These are phyloP conservation scores for Phaseolus coccineus DNA, from an alignment of 331 rosid genomes.

Conservation along the genomic window DNA sequence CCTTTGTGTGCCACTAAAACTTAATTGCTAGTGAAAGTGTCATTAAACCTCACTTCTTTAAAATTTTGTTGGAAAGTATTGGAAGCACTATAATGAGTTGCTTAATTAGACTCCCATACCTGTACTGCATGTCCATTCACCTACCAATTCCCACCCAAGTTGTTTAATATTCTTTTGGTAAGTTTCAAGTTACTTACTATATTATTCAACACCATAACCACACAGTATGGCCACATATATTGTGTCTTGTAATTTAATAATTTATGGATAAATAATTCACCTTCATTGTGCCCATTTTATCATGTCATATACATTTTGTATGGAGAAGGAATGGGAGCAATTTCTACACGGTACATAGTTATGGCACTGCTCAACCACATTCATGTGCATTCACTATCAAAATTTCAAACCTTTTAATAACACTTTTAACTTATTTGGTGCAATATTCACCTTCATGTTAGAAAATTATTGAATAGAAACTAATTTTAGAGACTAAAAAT, in stretches of 20 bases:
- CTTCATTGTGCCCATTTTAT: conserved; percentile 13
- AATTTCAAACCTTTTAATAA: background rate
- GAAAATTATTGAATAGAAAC: too few relatives aligned
- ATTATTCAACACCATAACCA: conserved; percentile 46
- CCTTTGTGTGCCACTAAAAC: conserved; percentile 28
- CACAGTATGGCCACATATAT: conserved; percentile 28
- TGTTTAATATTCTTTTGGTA: conserved; percentile 32
- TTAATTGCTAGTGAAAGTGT: conserved; percentile 16
- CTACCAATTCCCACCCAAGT: conserved; percentile 36
- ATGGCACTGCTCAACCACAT: background rate
- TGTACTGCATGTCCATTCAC: conserved; percentile 46
- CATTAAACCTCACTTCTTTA: conserved; percentile 1
- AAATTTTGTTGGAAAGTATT: conserved; percentile 10
- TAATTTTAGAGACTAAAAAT: too few relatives aligned
- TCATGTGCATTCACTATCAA: background rate
- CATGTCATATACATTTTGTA: conserved; percentile 22
- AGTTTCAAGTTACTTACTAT: conserved; percentile 32
- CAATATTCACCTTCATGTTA: background rate
- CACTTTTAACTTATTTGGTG: background rate
- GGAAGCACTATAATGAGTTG: conserved; percentile 29
- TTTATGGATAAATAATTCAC: background rate
- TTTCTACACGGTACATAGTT: background rate
- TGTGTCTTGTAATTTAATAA: conserved; percentile 8
- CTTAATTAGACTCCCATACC: conserved; percentile 27
- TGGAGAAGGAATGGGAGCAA: background rate